Conservation (phyloP, 176 grass and related monocot genomes). For the Musa itinerans region DNA sequence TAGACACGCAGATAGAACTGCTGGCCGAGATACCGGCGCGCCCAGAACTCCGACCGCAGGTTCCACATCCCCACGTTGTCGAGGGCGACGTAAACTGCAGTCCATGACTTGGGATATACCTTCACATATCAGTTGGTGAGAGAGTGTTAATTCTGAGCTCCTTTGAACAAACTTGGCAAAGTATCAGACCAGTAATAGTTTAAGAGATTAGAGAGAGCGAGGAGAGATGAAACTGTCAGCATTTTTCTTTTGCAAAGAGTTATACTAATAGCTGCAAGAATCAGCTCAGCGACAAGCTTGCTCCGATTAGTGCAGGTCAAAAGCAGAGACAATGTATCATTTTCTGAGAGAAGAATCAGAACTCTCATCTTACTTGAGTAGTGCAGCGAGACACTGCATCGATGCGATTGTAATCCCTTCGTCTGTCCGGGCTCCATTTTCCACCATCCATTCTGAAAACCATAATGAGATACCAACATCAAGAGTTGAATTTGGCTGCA, state of each 20-base stretch:
- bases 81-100: conserved; percentile 45
- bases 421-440: conserved; percentile 48
- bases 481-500: background rate
- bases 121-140: background rate
- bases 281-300: too few relatives aligned
- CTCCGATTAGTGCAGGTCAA: too few relatives aligned
- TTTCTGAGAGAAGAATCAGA: background rate
- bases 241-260: too few relatives aligned
- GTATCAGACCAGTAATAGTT: too few relatives aligned
- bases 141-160: too few relatives aligned
- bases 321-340: too few relatives aligned
- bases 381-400: conserved; percentile 74
- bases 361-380: conserved; percentile 37
- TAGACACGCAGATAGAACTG: conserved; percentile 85
- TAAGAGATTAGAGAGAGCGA: too few relatives aligned
- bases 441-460: conserved; percentile 57
- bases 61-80: conserved; percentile 91
- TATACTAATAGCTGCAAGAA: too few relatives aligned
- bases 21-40: conserved; percentile 57
- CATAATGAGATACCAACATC: background rate
- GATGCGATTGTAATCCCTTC: conserved; percentile 62
- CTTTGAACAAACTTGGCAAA: too few relatives aligned
- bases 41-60: conserved; percentile 58
- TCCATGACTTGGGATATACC: conserved; percentile 68
- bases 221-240: too few relatives aligned